phyloP scores from a whole-genome alignment of 148 eudicot genomes.

The Tetragonia tetragonoides region DNA sequence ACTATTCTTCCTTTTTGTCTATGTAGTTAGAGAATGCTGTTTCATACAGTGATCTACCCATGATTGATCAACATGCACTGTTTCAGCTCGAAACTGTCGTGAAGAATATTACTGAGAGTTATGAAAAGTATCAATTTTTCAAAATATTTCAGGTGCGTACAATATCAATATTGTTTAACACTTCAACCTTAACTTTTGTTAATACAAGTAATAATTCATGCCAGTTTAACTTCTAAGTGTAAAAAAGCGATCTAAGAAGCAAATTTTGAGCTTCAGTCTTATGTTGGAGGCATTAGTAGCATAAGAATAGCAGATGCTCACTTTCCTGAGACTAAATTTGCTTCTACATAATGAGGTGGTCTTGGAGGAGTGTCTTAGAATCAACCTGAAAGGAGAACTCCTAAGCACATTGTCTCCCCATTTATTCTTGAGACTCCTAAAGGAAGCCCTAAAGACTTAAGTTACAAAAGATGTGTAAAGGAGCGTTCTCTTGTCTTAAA shows the following conservation, averaged over 20 bases:
- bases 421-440: background rate
- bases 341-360: background rate
- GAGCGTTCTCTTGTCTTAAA: background rate
- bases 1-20: slow-evolving; percentile 7
- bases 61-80: slow-evolving; percentile 89
- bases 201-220: background rate
- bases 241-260: background rate
- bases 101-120: slow-evolving; percentile 70
- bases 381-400: background rate
- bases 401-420: background rate
- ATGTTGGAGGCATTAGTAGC: slow-evolving; percentile 1
- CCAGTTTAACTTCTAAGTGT: background rate
- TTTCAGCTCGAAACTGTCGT: slow-evolving; percentile 84
- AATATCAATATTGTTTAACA: background rate
- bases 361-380: background rate
- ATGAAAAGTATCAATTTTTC: slow-evolving; percentile 90
- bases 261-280: background rate
- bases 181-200: background rate
- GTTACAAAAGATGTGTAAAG: background rate
- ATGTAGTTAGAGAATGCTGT: slow-evolving; percentile 65
- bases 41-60: slow-evolving; percentile 66
- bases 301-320: background rate
- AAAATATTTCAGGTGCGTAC: slow-evolving; percentile 82
- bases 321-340: background rate
- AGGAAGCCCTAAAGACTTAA: background rate